A percentile compares a stretch with the other conserved stretches of the same genome.
phyloP scores from a whole-genome alignment of 73 alveolate species.

The Vitrella brassicaformis region DNA sequence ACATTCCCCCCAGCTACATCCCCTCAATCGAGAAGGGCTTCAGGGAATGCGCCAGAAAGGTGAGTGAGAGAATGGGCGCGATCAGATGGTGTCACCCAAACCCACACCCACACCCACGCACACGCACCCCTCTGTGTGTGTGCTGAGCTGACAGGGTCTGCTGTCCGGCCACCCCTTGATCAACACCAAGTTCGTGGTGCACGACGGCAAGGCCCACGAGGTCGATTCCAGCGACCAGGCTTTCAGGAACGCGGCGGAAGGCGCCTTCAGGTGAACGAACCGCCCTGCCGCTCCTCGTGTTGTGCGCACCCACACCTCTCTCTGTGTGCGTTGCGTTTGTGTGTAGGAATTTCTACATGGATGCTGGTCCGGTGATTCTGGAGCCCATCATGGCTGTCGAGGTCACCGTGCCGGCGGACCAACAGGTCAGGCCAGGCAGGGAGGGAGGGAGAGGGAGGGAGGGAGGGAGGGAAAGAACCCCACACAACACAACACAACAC shows the following conservation, averaged over 20 bases:
- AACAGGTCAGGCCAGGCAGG: neutral
- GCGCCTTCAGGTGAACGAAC: neutral
- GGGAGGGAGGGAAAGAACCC: no score
- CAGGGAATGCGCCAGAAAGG: slow-evolving; percentile 57
- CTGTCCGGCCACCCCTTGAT: neutral
- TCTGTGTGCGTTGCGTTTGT: neutral
- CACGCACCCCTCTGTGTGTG: no score
- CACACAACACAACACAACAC: no score
- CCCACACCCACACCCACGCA: no score
- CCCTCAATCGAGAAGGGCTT: slow-evolving; percentile 80
- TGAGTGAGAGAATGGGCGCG: no score
- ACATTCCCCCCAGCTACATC: slow-evolving; percentile 66
- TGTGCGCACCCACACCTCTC: neutral
- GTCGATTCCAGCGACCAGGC: neutral
- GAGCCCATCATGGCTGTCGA: neutral
- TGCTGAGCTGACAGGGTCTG: no score
- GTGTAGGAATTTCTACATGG: neutral
- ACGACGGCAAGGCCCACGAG: neutral
- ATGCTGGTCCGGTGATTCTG: neutral
- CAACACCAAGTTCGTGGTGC: neutral
- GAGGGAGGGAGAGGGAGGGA: no score
- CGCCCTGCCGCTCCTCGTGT: neutral
- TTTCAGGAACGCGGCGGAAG: neutral
- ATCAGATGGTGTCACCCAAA: no score
- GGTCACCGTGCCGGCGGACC: neutral